Percentiles rank a stretch among this genome's conserved stretches.
These are phyloP conservation scores for Elsinoe batatas DNA, from an alignment of 2,329 filamentous ascomycete species.

Conservation along the genomic window DNA sequence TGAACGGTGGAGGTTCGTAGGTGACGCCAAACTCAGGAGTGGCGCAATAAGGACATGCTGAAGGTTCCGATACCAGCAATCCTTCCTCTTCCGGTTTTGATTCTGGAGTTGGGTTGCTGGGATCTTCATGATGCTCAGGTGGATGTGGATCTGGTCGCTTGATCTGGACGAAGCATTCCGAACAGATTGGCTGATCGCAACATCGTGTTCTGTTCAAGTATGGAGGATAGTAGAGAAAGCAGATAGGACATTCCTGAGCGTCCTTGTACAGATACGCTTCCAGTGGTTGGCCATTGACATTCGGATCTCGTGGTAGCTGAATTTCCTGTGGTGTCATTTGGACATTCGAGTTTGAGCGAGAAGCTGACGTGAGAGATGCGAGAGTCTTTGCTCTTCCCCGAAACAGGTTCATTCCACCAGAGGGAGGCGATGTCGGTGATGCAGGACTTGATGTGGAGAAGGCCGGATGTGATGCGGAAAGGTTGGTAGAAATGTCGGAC, in stretches of 20 bases:
- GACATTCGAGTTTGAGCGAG: conserved; percentile 54
- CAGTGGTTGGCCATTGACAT: conserved; percentile 86
- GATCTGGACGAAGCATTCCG: conserved; percentile 98
- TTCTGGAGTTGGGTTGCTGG: conserved; percentile 19
- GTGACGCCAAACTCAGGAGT: conserved; percentile 95
- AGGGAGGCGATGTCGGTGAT: conserved; percentile 33
- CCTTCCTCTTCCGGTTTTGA: conserved; percentile 40
- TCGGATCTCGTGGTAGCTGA: conserved; percentile 69
- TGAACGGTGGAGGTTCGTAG: conserved; percentile 81
- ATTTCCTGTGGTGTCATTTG: conserved; percentile 70
- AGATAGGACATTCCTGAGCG: conserved; percentile 84
- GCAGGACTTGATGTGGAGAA: conserved; percentile 47
- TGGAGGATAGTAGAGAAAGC: conserved; percentile 89
- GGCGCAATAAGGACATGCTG: conserved; percentile 88
- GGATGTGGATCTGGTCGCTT: conserved; percentile 87
- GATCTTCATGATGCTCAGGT: conserved; percentile 58
- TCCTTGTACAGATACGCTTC: conserved; percentile 93
- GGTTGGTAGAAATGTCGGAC: conserved; percentile 56
- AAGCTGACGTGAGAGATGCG: conserved; percentile 65
- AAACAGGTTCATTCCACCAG: conserved; percentile 47
- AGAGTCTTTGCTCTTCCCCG: conserved; percentile 82
- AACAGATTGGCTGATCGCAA: conserved; percentile 93
- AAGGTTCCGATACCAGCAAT: conserved; percentile 79
- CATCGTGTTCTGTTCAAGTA: conserved; percentile 91
- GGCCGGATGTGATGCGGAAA: conserved; percentile 51